Percentiles rank a stretch among this genome's conserved stretches.
phyloP scores from a whole-genome alignment of 495 filamentous ascomycete genomes.

The Letharia lupina region DNA sequence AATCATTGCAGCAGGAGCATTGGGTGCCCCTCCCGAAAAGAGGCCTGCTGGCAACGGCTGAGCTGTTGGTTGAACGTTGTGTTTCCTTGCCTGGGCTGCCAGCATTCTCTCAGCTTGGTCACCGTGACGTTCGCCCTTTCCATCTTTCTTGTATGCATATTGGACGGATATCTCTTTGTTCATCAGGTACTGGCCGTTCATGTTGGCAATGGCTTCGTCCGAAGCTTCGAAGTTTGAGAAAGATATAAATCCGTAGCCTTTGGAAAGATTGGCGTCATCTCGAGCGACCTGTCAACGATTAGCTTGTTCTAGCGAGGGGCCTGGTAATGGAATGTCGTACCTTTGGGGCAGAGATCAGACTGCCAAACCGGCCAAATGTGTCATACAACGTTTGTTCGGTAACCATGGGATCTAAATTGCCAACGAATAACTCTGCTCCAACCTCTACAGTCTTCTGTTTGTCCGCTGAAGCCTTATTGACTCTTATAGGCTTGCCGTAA shows the following conservation, averaged over 20 bases:
- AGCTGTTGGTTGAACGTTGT: conserved; percentile 72
- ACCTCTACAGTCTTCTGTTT: conserved; percentile 96
- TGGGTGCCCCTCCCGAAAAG: conserved; percentile 35
- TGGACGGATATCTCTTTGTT: conserved; percentile 94
- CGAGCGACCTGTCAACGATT: conserved; percentile 58
- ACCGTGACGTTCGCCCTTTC: conserved; percentile 92
- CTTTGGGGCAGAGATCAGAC: conserved; percentile 74
- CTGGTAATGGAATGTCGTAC: conserved; percentile 28
- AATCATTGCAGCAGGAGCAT: conserved; percentile 47
- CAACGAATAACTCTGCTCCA: conserved; percentile 93
- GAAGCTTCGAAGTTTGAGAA: conserved; percentile 92
- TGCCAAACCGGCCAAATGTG: conserved; percentile 91
- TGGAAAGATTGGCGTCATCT: conserved; percentile 82
- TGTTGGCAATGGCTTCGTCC: conserved; percentile 81
- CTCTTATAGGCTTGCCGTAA: conserved; percentile 89
- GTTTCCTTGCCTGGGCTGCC: conserved; percentile 84
- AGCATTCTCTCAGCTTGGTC: conserved; percentile 90
- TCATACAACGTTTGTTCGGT: conserved; percentile 96
- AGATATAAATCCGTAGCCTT: conserved; percentile 95
- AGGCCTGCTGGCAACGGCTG: conserved; percentile 48
- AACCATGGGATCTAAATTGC: conserved; percentile 90
- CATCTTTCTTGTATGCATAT: conserved; percentile 99
- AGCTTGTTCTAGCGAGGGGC: conserved; percentile 13
- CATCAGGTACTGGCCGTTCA: conserved; percentile 96
- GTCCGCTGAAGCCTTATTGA: conserved; percentile 94